Evolutionary conservation across 2,329 filamentous ascomycete species (phyloP), one percentile per base, ranked within the genome.

Genomic region (Byssoonygena ceratinophila): DNA sequence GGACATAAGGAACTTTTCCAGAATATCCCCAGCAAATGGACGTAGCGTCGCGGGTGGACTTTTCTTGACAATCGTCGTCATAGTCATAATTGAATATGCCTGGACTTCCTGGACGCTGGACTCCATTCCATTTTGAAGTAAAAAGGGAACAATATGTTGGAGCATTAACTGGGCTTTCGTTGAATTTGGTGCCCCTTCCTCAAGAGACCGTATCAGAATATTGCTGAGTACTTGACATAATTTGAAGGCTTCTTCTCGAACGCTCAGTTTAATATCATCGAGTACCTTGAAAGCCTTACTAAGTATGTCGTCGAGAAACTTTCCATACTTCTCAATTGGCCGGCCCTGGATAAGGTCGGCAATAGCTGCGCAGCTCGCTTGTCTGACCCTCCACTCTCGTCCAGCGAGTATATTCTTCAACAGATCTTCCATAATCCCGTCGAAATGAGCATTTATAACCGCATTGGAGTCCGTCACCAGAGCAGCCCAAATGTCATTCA

Each of bases 401-500:
- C 87, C 89, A 12, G 64, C 60, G 4, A 97, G 69, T 39, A 97
- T 86, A 63, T 85, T 94, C 59, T 82, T 83, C 29, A 98, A 74
- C 5, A 97, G 72, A 64, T 98, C 92, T 8, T 83, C 76, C 74
- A 98, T 84, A 61, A 98, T 97, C 7, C 81, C 80, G 58, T 94
- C 85, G 63, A 97, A 96, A 67, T 97, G 79, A 16, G 76, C 74
- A 58, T 92, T 83, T 40, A 97, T 79, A 0, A 85, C 86, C 0
- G 78, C 76, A 16, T 80, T 82, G 1, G 87, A 80, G 60, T 97
- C 89, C 64, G 94, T 94, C 51, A 97, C 89, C n/a, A 98, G 72
- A 0, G 91, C 84, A 61, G 86, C 90, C 92, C 92, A 98, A 59
- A 98, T 97, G 57, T 94, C 88, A 53, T 94, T 90, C 92, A 98